Percentiles rank a stretch among this genome's conserved stretches.
phyloP scores from a whole-genome alignment of 768 basidiomycete genomes.

The Auricularia cornea region DNA sequence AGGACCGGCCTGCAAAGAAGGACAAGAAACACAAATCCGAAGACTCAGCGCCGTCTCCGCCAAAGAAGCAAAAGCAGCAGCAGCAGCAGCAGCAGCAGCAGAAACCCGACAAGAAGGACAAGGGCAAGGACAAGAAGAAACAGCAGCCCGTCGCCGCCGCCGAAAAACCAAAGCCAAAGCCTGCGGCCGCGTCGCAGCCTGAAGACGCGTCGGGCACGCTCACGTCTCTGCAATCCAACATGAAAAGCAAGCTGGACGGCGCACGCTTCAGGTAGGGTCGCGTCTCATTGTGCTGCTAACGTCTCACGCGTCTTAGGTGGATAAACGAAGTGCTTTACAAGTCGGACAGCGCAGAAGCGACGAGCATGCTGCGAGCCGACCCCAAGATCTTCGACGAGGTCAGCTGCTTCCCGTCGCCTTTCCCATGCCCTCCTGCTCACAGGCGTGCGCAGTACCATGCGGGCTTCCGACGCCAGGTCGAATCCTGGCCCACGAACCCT shows the following conservation, averaged over 20 bases:
- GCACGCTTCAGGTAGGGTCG: constrained; percentile 71
- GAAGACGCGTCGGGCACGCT: constrained; percentile 19
- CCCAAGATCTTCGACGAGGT: constrained; percentile 80
- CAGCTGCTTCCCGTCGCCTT: constrained; percentile 15
- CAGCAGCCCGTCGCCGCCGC: not conserved
- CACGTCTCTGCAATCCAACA: constrained; percentile 64
- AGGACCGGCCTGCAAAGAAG: not conserved
- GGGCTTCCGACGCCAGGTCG: constrained; percentile 86
- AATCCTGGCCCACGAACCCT: constrained; percentile 91
- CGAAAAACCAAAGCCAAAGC: constrained; percentile 1
- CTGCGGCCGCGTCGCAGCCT: not conserved
- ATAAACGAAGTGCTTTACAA: constrained; percentile 94
- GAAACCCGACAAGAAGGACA: not conserved
- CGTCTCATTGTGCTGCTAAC: constrained; percentile 7
- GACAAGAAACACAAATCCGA: not conserved
- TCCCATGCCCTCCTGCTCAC: not conserved
- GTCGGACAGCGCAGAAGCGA: constrained; percentile 64
- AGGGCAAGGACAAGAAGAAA: not conserved
- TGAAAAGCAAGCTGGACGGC: constrained; percentile 75
- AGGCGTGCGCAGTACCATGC: constrained; percentile 66
- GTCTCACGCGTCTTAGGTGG: constrained; percentile 42
- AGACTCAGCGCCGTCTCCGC: not conserved
- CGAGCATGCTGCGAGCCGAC: constrained; percentile 76
- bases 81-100: not conserved
- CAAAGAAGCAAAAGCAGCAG: too few species aligned